Evolutionary conservation across 495 filamentous ascomycete species (phyloP).

Genomic region (Bathelium albidoporum): DNA sequence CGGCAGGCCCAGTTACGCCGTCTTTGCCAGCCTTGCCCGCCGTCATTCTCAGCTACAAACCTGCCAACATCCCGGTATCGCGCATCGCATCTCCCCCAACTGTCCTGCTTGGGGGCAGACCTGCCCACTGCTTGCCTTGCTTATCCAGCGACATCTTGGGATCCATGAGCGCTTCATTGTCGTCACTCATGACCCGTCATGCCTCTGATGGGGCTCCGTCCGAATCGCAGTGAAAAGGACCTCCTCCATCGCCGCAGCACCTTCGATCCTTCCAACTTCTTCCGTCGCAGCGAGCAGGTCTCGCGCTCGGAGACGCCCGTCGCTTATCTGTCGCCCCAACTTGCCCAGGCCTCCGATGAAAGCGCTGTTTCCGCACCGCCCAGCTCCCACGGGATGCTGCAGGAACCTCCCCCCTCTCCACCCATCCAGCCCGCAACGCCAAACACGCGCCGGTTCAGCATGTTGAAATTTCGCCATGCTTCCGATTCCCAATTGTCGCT

Average conservation of each 20-base stretch:
- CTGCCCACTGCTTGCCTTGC: not conserved
- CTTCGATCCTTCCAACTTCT: constrained; percentile 24
- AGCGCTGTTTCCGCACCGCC: constrained; percentile 10
- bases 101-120: not conserved
- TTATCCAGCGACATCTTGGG: not conserved
- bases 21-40: not conserved
- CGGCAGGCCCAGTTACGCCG: not conserved
- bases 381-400: constrained; percentile 9
- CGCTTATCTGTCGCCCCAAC: constrained; percentile 15
- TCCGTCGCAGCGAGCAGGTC: constrained; percentile 19
- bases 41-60: constrained; percentile 4
- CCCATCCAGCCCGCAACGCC: constrained; percentile 17
- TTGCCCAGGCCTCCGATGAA: constrained; percentile 19
- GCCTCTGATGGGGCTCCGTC: constrained; percentile 31
- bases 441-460: constrained; percentile 64
- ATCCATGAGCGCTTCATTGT: constrained; percentile 5
- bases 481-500: constrained; percentile 83
- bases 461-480: constrained; percentile 84
- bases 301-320: constrained; percentile 16
- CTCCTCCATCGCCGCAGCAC: constrained; percentile 32
- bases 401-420: constrained; percentile 17
- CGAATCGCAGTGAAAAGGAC: constrained; percentile 26
- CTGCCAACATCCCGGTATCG: constrained; percentile 5
- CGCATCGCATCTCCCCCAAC: not conserved
- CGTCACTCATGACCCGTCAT: constrained; percentile 22